These are phyloP conservation scores for Akanthomyces uredinophilus DNA, from an alignment of 2,329 filamentous ascomycete species.

Conservation along the genomic window DNA sequence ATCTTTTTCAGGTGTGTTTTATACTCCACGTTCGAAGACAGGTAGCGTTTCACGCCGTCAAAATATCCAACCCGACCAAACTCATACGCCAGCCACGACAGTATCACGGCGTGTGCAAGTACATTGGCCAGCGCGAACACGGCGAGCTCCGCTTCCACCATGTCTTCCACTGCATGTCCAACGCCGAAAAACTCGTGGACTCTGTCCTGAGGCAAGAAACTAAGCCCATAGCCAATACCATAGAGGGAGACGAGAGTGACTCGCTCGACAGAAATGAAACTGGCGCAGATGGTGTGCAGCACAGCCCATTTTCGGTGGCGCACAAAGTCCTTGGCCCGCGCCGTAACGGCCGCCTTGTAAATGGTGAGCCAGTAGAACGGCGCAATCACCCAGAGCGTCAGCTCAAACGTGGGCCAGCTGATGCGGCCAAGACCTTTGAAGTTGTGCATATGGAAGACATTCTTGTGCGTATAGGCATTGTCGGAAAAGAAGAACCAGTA, in stretches of 20 bases:
- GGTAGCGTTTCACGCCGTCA: too few species aligned
- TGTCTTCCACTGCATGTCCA: background rate
- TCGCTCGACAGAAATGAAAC: background rate
- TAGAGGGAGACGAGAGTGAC: background rate
- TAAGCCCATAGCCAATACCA: background rate
- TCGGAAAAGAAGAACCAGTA: background rate
- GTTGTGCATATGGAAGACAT: background rate
- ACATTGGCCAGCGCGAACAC: conserved; percentile 4
- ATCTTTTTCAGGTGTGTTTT: too few species aligned
- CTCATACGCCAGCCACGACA: too few species aligned
- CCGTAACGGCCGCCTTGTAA: conserved; percentile 4
- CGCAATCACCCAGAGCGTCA: background rate
- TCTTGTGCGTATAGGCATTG: background rate
- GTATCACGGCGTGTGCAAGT: background rate
- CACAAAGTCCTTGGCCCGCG: background rate
- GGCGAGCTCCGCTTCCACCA: conserved; percentile 3
- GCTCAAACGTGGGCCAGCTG: conserved; percentile 9
- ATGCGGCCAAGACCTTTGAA: background rate
- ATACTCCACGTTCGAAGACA: too few species aligned
- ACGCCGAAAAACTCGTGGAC: conserved; percentile 6
- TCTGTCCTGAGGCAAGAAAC: background rate
- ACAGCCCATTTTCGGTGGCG: conserved; percentile 7
- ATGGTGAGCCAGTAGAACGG: conserved; percentile 2
- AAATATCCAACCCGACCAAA: too few species aligned
- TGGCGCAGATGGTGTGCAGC: conserved; percentile 3